These are phyloP conservation scores for Kalanchoe fedtschenkoi DNA, from an alignment of 164 flowering plant species.

Conservation along the genomic window DNA sequence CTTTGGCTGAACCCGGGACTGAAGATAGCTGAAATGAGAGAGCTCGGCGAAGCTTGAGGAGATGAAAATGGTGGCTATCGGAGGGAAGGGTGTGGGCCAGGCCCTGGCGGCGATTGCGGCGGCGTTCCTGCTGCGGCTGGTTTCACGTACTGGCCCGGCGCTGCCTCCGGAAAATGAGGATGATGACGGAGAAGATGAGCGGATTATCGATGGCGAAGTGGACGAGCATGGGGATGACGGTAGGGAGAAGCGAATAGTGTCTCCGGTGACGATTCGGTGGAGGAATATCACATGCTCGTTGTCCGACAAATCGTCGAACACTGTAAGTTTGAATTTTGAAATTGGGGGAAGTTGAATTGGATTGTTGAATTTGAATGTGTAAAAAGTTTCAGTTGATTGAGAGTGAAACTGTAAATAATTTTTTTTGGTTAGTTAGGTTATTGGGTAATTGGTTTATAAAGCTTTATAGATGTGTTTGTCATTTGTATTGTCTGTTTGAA, in stretches of 20 bases:
- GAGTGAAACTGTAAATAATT: no score
- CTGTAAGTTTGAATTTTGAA: slow-evolving; percentile 32
- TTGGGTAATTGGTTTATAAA: not conserved
- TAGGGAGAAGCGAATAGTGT: slow-evolving; percentile 31
- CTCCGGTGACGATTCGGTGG: slow-evolving; percentile 76
- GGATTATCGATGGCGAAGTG: slow-evolving; percentile 15
- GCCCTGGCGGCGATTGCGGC: slow-evolving; percentile 67
- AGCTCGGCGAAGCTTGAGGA: slow-evolving; percentile 27
- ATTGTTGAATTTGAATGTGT: not conserved
- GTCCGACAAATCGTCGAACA: slow-evolving; percentile 58
- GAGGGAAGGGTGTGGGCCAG: slow-evolving; percentile 68
- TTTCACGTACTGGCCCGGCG: slow-evolving; percentile 63
- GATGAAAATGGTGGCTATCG: slow-evolving; percentile 27
- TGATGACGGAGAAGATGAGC: slow-evolving; percentile 18
- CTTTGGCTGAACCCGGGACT: no score
- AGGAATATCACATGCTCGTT: slow-evolving; percentile 66
- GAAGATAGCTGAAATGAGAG: slow-evolving; percentile 17
- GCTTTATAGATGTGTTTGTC: no score
- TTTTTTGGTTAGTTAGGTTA: not conserved
- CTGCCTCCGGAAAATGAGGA: slow-evolving; percentile 29
- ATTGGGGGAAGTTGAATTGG: not conserved
- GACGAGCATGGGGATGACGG: slow-evolving; percentile 20
- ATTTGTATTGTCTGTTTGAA: no score
- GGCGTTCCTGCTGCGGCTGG: slow-evolving; percentile 64
- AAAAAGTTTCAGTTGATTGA: no score